Evolutionary conservation across 2,329 filamentous ascomycete species (phyloP).

Genomic region (Neofusicoccum kwambonambiense): DNA sequence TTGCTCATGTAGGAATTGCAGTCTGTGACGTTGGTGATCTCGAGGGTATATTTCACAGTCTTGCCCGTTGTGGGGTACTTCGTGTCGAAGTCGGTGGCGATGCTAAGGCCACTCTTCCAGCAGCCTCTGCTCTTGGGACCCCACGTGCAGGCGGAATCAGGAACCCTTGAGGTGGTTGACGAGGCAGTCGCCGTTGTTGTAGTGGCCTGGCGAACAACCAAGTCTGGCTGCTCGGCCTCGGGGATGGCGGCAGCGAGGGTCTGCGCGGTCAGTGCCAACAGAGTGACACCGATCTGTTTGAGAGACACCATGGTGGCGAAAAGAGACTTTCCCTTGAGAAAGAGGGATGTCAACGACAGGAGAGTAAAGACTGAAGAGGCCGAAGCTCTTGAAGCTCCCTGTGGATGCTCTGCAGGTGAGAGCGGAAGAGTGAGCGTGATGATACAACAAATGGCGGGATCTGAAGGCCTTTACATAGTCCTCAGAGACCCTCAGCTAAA

Average conservation of each 20-base stretch:
- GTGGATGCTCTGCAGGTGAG: background rate
- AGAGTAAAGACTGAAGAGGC: slow-evolving; percentile 3
- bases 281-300: slow-evolving; percentile 9
- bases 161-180: slow-evolving; percentile 18
- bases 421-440: slow-evolving; percentile 11
- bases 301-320: slow-evolving; percentile 27
- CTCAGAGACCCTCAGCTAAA: background rate
- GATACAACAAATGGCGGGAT: background rate
- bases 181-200: too few relatives aligned
- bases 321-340: background rate
- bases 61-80: slow-evolving; percentile 42
- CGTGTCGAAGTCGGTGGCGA: slow-evolving; percentile 47
- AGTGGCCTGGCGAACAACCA: background rate
- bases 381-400: background rate
- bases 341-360: background rate
- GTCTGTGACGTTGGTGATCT: slow-evolving; percentile 42
- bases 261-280: slow-evolving; percentile 23
- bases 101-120: slow-evolving; percentile 45
- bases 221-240: slow-evolving; percentile 14
- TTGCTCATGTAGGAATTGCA: slow-evolving; percentile 29
- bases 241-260: slow-evolving; percentile 29
- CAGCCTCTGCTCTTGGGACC: slow-evolving; percentile 40
- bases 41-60: slow-evolving; percentile 38
- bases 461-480: slow-evolving; percentile 10
- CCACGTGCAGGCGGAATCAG: slow-evolving; percentile 41